A percentile compares a stretch with the other conserved stretches of the same genome.
These are phyloP conservation scores for Geotrichum candidum DNA, from an alignment of 1,139 yeast genomes.

Conservation along the genomic window DNA sequence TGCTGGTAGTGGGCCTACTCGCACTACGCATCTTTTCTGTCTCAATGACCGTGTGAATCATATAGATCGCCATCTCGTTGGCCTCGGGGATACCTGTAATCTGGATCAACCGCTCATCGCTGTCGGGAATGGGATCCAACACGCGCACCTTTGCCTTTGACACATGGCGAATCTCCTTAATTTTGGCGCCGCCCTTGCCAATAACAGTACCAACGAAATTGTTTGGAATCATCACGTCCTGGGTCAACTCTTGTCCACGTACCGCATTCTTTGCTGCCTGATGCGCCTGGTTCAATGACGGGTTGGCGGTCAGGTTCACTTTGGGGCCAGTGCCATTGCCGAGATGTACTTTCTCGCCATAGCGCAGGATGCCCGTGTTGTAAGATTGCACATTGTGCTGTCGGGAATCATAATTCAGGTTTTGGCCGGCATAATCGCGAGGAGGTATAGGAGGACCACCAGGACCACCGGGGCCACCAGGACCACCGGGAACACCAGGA, in stretches of 20 bases:
- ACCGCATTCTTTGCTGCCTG: slow-evolving; percentile 25
- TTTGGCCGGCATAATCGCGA: neutral
- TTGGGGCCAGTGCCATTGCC: slow-evolving; percentile 9
- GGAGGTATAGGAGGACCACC: slow-evolving; percentile 1
- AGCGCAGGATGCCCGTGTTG: slow-evolving; percentile 7
- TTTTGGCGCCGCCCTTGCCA: slow-evolving; percentile 81
- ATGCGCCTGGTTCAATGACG: slow-evolving; percentile 22
- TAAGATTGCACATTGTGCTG: slow-evolving; percentile 10
- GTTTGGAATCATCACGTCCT: slow-evolving; percentile 71
- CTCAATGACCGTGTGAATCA: slow-evolving; percentile 72
- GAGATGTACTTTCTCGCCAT: slow-evolving; percentile 6
- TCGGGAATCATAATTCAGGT: slow-evolving; percentile 1
- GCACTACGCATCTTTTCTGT: slow-evolving; percentile 41
- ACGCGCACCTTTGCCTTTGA: slow-evolving; percentile 75
- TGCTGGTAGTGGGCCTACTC: neutral
- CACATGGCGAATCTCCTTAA: slow-evolving; percentile 68
- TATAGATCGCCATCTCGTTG: slow-evolving; percentile 68
- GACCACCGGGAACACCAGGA: slow-evolving; percentile 7
- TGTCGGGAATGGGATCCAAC: slow-evolving; percentile 44
- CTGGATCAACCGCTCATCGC: slow-evolving; percentile 55
- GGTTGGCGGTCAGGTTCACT: slow-evolving; percentile 10
- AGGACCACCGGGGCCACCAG: slow-evolving; percentile 8
- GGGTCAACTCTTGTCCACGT: slow-evolving; percentile 48
- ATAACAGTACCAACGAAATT: slow-evolving; percentile 77
- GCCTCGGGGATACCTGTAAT: slow-evolving; percentile 65